Evolutionary conservation across 2,329 filamentous ascomycete species (phyloP), one percentile per base, ranked within the genome.

Genomic region (Exophiala bonariae): DNA sequence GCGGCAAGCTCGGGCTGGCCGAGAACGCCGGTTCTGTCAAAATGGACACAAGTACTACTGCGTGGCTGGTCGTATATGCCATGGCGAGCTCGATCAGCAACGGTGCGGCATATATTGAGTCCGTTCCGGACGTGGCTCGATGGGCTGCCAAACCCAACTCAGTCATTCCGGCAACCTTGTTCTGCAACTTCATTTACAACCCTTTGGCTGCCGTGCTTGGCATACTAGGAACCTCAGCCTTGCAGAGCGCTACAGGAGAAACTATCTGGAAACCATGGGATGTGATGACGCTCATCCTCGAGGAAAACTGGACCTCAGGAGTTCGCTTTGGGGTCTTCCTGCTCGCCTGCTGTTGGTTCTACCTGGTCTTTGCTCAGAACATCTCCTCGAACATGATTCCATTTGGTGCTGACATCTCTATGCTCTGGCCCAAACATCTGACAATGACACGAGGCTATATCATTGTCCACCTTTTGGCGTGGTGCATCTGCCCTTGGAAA

Each of bases 351-450:
- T 66, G 63, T 11, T 71, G 75, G 35, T 59, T 68, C 0, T 76
- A 73, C 47, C 69, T 67, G 3, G 62, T 67, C 1, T 64, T 77
- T 19, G 72, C 74, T 47, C 67, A 66, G 7, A 61, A 67, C 4
- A 73, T 76, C 20, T 70, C 71, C n/a, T 68, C 70, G 41, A 72
- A 72, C 42, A 67, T 63, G 3, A 59, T 73, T 3, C 65, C 69
- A 16, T 69, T 68, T 4, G 69, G 68, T 22, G 69, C 66, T 14
- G 65, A 69, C 34, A 66, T 66, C 16, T 65, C 66, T 2, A 64
- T 66, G 1, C 54, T 71, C 1, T 59, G 66, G 19, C 71, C 70
- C 2, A 65, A 63, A 50, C 73, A 70, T 46, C 61, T 74, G 19
- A 65, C 60, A 0, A 61, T 72, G 65, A 66, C 10, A 61, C 66